Conservation (phyloP, 2,329 filamentous ascomycete species). For the Didymella glomerata region DNA sequence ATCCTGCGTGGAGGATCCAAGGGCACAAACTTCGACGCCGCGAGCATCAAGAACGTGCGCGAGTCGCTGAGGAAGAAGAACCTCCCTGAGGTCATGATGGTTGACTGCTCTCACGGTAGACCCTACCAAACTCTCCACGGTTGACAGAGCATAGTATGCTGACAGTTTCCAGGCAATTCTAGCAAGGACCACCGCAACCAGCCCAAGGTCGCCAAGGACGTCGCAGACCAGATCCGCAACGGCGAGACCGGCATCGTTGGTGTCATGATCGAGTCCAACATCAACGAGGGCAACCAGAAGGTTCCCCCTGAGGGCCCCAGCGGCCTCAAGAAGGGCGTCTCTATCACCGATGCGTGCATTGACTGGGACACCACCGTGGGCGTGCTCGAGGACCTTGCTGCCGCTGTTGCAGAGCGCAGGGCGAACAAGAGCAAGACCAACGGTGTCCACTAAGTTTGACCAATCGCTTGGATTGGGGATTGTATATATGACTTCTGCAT, state of each 20-base stretch:
- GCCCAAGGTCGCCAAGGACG: conserved; percentile 83
- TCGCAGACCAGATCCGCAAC: conserved; percentile 85
- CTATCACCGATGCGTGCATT: conserved; percentile 96
- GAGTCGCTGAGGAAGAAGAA: conserved; percentile 82
- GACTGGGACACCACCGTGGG: conserved; percentile 85
- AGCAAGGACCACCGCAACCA: conserved; percentile 98
- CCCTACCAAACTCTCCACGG: neutral
- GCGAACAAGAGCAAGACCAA: conserved; percentile 51
- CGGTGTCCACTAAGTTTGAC: conserved; percentile 31
- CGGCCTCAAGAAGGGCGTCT: conserved; percentile 85
- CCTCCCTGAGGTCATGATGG: conserved; percentile 90
- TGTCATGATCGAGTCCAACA: conserved; percentile 99
- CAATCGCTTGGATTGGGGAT: neutral
- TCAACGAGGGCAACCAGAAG: conserved; percentile 82
- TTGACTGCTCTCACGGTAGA: conserved; percentile 95
- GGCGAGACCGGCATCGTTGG: conserved; percentile 90
- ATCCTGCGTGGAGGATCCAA: conserved; percentile 91
- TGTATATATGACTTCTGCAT: conserved; percentile 25
- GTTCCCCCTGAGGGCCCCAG: conserved; percentile 82
- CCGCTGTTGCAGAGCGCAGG: conserved; percentile 80
- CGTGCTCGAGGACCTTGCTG: conserved; percentile 84
- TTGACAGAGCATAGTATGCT: neutral
- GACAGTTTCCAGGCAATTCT: conserved; percentile 76
- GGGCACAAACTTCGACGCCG: conserved; percentile 92
- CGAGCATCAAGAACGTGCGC: conserved; percentile 80